Percentiles rank a stretch among this genome's conserved stretches.
These are phyloP conservation scores for Neolentinus lepideus DNA, from an alignment of 1,284 basidiomycete genomes.

Conservation along the genomic window DNA sequence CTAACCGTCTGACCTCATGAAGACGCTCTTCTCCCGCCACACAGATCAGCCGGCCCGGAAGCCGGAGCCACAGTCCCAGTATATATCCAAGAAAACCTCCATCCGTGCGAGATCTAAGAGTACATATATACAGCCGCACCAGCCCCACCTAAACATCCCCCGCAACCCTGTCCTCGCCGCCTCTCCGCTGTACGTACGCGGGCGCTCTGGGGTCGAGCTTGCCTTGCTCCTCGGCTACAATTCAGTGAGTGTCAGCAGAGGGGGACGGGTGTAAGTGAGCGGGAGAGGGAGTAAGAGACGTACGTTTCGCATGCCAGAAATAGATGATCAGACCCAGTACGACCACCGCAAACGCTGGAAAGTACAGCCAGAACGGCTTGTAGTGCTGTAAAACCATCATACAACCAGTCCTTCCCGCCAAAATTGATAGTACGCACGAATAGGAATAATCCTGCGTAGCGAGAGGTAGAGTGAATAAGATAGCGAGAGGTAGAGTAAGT, in stretches of 20 bases:
- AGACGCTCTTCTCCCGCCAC: too few relatives aligned
- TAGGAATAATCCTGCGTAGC: constrained; percentile 51
- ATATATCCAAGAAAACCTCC: not conserved
- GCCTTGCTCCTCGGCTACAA: constrained; percentile 70
- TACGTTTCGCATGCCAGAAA: constrained; percentile 78
- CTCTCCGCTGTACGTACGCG: constrained; percentile 41
- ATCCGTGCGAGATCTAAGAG: constrained; percentile 12
- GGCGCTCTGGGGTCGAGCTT: constrained; percentile 54
- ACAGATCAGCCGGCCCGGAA: too few relatives aligned
- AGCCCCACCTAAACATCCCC: constrained; percentile 10
- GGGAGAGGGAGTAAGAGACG: constrained; percentile 18
- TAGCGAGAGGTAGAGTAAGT: not conserved
- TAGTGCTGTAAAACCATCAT: constrained; percentile 45
- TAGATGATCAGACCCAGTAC: constrained; percentile 70
- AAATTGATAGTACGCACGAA: constrained; percentile 37
- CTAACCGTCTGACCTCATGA: too few relatives aligned
- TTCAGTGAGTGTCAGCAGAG: constrained; percentile 5
- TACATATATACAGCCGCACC: not conserved
- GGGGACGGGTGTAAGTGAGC: not conserved
- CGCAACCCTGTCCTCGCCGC: constrained; percentile 4
- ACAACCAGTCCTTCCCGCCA: constrained; percentile 6
- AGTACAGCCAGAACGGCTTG: constrained; percentile 79
- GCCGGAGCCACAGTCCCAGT: too few relatives aligned
- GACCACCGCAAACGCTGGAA: constrained; percentile 64
- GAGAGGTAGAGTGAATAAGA: not conserved